phyloP scores from a whole-genome alignment of 352 stramenopile genomes.

The Detonula confervacea region DNA sequence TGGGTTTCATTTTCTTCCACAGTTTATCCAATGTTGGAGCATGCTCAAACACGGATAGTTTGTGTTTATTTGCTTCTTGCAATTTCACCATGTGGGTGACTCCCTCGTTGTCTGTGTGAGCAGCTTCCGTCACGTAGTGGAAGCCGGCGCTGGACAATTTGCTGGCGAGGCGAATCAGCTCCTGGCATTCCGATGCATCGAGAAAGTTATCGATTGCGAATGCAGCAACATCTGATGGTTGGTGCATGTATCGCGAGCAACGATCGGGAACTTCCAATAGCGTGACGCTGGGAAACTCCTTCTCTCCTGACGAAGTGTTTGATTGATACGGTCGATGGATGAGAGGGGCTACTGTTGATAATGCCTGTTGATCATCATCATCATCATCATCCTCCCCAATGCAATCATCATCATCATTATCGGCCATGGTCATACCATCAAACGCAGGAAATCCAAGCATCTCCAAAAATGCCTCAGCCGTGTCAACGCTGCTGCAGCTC shows the following conservation, averaged over 20 bases:
- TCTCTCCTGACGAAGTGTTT: background rate
- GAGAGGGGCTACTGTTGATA: too few species aligned
- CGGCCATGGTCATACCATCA: slow-evolving; percentile 4
- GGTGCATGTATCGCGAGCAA: slow-evolving; percentile 48
- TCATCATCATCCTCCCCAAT: too few species aligned
- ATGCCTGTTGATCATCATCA: too few species aligned
- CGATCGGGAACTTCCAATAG: slow-evolving; percentile 25
- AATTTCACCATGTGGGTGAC: slow-evolving; percentile 53
- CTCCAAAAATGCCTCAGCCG: slow-evolving; percentile 46
- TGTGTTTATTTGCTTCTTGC: slow-evolving; percentile 71
- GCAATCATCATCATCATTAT: slow-evolving; percentile 19
- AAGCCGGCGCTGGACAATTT: slow-evolving; percentile 46
- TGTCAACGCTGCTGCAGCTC: slow-evolving; percentile 31
- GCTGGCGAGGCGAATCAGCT: slow-evolving; percentile 48
- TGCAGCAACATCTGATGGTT: slow-evolving; percentile 34
- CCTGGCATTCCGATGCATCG: slow-evolving; percentile 23
- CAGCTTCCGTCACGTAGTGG: slow-evolving; percentile 71
- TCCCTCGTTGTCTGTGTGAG: slow-evolving; percentile 59
- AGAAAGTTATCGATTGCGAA: slow-evolving; percentile 51
- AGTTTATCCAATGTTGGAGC: slow-evolving; percentile 29
- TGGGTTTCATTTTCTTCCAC: slow-evolving; percentile 22
- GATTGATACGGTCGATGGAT: background rate
- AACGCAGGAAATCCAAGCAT: slow-evolving; percentile 42
- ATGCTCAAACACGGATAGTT: slow-evolving; percentile 72
- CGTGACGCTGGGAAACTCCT: slow-evolving; percentile 27